phyloP scores from a whole-genome alignment of 257 asterid genomes.

The Salvia rosmarinus region DNA sequence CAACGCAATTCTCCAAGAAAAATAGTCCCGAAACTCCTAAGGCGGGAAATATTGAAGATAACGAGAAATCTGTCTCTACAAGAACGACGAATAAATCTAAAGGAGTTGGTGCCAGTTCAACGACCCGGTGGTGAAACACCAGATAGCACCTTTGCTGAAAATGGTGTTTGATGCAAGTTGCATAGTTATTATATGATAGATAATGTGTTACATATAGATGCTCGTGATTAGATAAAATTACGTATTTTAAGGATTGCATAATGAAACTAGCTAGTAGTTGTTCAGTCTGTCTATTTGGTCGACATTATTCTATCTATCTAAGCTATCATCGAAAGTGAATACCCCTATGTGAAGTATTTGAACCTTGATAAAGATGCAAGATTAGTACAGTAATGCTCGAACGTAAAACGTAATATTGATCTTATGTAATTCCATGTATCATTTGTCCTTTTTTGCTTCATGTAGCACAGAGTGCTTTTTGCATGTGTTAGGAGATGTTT shows the following conservation, averaged over 20 bases:
- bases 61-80: constrained; percentile 35
- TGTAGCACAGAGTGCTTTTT: too few species aligned
- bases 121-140: not conserved
- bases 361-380: too few species aligned
- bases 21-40: constrained; percentile 21
- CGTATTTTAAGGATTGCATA: too few species aligned
- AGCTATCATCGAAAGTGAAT: too few species aligned
- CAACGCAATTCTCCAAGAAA: constrained; percentile 67
- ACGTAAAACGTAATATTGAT: not conserved
- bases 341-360: too few species aligned
- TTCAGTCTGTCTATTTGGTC: too few species aligned
- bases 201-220: not conserved
- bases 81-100: constrained; percentile 37
- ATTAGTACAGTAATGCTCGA: not conserved
- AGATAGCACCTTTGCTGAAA: not conserved
- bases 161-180: constrained; percentile 12
- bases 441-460: too few species aligned
- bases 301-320: too few species aligned
- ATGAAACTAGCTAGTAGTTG: too few species aligned
- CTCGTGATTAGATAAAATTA: too few species aligned
- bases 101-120: constrained; percentile 12
- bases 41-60: not conserved
- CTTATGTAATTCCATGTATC: not conserved
- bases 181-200: not conserved
- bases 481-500: too few species aligned